Base-by-base conservation (phyloP, 1,284 basidiomycete genomes). In the Heterobasidion occidentale region DNA sequence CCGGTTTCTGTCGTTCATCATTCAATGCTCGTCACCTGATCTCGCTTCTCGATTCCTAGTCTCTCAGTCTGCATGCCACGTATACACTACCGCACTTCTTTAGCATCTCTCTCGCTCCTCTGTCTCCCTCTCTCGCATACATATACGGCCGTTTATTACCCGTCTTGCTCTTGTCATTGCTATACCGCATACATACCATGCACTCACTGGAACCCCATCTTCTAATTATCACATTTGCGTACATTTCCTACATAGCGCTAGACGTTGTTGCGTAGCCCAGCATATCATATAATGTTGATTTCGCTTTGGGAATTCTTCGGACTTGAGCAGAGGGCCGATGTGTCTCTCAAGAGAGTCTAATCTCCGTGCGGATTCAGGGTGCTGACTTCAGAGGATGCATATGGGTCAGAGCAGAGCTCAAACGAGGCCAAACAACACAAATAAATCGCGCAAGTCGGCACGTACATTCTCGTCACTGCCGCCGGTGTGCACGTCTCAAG, bases 61-160 rank as follows among this genome's bases (percentile, higher is more conserved):
- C 44, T 54, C 48, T 34, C n/a, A n/a, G 19, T 35, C 46, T 12
- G 50, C 49, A 56, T 56, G 49, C 44, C 52, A 11, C 38, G 38
- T 42, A 42, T 42, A 56, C 55, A 49, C 38, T 52, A 56, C 36
- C 35, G 49, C 55, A 51, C 45, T 38, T 52, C 49, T 56, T 56
- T 56, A 56, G 50, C 55, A 56, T 52, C 51, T 47, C 49, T 35
- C 45, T 54, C 55, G 44, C 55, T 20, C 17, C 19, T 36, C 35
- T 50, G 27, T 14, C 50, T 35, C 36, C 33, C 55, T 56, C 51
- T 47, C 55, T 36, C 52, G 47, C 55, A 34, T 56, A 36, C n/a
- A 46, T 42, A 42, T 42, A n/a, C 38, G 12, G 17, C 38, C 55
- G 15, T 55, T 52, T 56, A 56, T 49, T 52, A 36, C 17, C 49